Conservation (phyloP, 805 yeast genomes). For the Ogataea chonburiensis region DNA sequence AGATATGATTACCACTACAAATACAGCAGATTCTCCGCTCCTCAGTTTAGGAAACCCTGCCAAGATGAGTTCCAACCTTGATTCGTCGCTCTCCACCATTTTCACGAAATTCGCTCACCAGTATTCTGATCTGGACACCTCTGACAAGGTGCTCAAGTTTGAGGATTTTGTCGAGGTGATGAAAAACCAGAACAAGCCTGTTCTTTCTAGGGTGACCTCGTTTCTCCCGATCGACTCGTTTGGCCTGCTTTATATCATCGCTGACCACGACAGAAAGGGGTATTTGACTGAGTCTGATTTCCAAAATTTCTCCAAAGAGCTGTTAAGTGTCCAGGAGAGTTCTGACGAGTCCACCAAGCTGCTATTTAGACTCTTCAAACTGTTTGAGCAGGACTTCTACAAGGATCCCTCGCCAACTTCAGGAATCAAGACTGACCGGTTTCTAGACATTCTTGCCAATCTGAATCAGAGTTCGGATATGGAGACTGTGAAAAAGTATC, state of each 20-base stretch:
- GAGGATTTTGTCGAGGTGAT: slow-evolving; percentile 44
- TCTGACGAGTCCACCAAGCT: slow-evolving; percentile 47
- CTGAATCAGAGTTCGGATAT: slow-evolving; percentile 23
- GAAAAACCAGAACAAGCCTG: slow-evolving; percentile 43
- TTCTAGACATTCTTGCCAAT: slow-evolving; percentile 24
- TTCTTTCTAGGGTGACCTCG: slow-evolving; percentile 26
- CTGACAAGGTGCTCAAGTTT: slow-evolving; percentile 34
- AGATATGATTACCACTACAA: slow-evolving; percentile 14
- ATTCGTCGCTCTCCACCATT: slow-evolving; percentile 33
- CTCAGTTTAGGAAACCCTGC: slow-evolving; percentile 8
- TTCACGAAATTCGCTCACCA: slow-evolving; percentile 42
- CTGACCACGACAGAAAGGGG: slow-evolving; percentile 74
- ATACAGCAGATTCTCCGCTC: slow-evolving; percentile 7
- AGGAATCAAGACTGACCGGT: slow-evolving; percentile 20
- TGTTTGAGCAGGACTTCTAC: slow-evolving; percentile 39
- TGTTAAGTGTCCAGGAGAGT: slow-evolving; percentile 44
- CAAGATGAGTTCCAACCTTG: slow-evolving; percentile 19
- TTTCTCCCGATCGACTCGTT: slow-evolving; percentile 54
- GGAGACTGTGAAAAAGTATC: slow-evolving; percentile 16
- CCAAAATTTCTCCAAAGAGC: slow-evolving; percentile 60
- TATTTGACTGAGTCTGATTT: slow-evolving; percentile 58
- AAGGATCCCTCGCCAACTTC: slow-evolving; percentile 8
- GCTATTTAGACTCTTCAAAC: slow-evolving; percentile 52
- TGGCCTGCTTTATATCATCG: slow-evolving; percentile 74
- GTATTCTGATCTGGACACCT: slow-evolving; percentile 31